Evolutionary conservation across 805 yeast genomes (phyloP), one percentile per base, ranked within the genome.

Genomic region (Metschnikowia henanensis): DNA sequence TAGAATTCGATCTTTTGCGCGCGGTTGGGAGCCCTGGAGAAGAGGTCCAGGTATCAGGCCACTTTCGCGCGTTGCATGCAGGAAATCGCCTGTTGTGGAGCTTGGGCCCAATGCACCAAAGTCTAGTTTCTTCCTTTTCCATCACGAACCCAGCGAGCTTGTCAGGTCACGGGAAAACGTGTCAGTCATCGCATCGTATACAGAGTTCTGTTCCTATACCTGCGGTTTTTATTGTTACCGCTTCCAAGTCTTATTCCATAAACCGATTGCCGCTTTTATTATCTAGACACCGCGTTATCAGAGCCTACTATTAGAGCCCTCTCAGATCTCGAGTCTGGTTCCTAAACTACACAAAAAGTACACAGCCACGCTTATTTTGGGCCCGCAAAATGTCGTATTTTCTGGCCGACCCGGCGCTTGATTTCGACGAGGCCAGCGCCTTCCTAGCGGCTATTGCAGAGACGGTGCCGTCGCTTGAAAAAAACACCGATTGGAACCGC

Each of bases 361-460:
- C n/a, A n/a, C n/a, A n/a, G n/a, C 21, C 30, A 30, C 20, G 13
- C 13, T 7, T 28, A 13, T 23, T 23, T 13, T 17, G 17, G 17
- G 17, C 18, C 32, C 18, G 17, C 16, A 29, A 12, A 33, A 45
- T 45, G 44, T 29, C 43, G 6, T 30, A 28, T 16, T 28, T 32
- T 28, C 38, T 37, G 29, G n/a, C 37, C 13, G 49, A 39, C 29
- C 32, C 48, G 9, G 22, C 34, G 13, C 47, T 46, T 33, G 52
- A 48, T 41, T 50, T 48, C 32, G 50, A 50, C 26, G 52, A 48
- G 20, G 47, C 50, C n/a, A 46, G 44, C 49, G 41, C 41, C 30
- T 50, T 50, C 23, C 39, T 50, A 16, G 46, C 52, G 17, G 45
- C 47, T 12, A 43, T 50, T 21, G 46, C 41, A 38, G 41, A 37